Conservation (phyloP, 495 filamentous ascomycete genomes). For the Margaritispora aquatica region DNA sequence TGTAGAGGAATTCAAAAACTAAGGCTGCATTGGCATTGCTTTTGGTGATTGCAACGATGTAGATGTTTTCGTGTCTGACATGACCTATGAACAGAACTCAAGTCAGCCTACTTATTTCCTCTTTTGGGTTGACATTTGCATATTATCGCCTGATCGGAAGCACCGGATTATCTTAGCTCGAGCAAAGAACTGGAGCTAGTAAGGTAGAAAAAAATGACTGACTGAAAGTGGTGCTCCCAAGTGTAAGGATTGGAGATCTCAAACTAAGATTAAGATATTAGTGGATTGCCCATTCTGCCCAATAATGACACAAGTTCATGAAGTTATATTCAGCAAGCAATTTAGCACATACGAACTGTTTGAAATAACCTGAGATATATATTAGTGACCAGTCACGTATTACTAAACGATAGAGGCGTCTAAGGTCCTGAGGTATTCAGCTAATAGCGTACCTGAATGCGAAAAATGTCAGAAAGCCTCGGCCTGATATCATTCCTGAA, state of each 20-base stretch:
- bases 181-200: no score
- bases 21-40: constrained; percentile 99
- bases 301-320: no score
- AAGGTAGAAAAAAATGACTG: no score
- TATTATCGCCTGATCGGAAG: no score
- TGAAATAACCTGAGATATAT: neutral
- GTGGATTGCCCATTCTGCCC: no score
- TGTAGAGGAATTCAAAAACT: constrained; percentile 96
- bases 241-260: constrained; percentile 92
- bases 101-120: no score
- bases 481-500: constrained; percentile 97
- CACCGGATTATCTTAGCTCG: no score
- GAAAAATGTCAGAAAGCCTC: constrained; percentile 96
- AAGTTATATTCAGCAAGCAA: no score
- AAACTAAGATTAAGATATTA: constrained; percentile 88
- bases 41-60: constrained; percentile 94
- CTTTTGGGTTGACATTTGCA: no score
- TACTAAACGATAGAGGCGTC: no score
- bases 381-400: neutral
- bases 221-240: constrained; percentile 97
- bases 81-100: no score
- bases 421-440: no score
- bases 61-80: constrained; percentile 99
- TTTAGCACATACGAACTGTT: neutral
- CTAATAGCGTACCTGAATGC: constrained; percentile 98